Evolutionary conservation across 2,329 filamentous ascomycete genomes (phyloP).

Genomic region (Paracamarosporium sp.): DNA sequence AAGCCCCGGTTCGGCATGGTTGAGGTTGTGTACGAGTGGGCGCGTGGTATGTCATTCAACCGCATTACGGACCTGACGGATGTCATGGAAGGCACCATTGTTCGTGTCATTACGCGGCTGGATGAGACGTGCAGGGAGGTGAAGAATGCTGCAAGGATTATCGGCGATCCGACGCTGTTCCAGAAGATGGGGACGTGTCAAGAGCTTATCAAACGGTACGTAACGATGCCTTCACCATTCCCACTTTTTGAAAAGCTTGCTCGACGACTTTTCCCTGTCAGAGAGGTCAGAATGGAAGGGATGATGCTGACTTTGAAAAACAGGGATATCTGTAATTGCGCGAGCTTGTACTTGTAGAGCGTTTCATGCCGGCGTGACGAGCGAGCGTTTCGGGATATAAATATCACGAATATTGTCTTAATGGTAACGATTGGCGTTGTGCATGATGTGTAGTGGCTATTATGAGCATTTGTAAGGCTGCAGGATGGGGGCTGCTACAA

Average conservation of each 20-base stretch:
- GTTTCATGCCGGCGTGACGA: conserved; percentile 6
- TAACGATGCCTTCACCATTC: conserved; percentile 49
- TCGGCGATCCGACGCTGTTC: conserved; percentile 91
- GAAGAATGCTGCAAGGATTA: conserved; percentile 93
- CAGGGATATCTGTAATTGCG: conserved; percentile 50
- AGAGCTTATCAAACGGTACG: conserved; percentile 97
- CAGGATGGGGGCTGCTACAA: not conserved
- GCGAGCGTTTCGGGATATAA: conserved; percentile 4
- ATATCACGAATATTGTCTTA: not conserved
- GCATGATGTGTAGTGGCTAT: conserved; percentile 4
- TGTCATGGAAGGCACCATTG: conserved; percentile 96
- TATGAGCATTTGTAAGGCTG: not conserved
- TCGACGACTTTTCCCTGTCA: no score
- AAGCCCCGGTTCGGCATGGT: conserved; percentile 90
- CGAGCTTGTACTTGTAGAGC: conserved; percentile 47
- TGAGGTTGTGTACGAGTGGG: conserved; percentile 99
- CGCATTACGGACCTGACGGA: conserved; percentile 96
- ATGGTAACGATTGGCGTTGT: not conserved
- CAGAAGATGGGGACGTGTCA: conserved; percentile 97
- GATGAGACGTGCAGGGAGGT: conserved; percentile 98
- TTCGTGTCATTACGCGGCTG: conserved; percentile 88
- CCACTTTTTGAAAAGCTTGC: not conserved
- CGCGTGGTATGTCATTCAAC: conserved; percentile 96
- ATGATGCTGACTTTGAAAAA: conserved; percentile 30
- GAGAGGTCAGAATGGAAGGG: conserved; percentile 1